Conservation (phyloP, 2,329 filamentous ascomycete genomes). For the Cryphonectria carpinicola region DNA sequence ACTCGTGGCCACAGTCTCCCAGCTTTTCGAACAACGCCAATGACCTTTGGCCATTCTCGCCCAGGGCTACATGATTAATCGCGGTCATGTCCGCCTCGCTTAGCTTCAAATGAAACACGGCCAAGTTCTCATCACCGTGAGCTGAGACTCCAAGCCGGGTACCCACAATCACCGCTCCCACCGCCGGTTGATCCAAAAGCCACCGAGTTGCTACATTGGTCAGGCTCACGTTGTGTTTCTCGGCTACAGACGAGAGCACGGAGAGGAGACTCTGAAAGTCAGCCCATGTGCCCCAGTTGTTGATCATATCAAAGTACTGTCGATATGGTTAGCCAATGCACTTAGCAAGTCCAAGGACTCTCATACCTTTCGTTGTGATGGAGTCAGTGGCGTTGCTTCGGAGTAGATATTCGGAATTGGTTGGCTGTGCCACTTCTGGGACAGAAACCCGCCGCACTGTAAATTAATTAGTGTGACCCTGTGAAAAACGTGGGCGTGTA, state of each 20-base stretch:
- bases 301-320: slow-evolving; percentile 39
- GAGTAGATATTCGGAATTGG: no score
- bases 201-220: slow-evolving; percentile 40
- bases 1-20: slow-evolving; percentile 41
- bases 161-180: slow-evolving; percentile 42
- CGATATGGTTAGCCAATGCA: not conserved
- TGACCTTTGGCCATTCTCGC: slow-evolving; percentile 27
- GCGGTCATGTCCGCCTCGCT: slow-evolving; percentile 33
- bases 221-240: slow-evolving; percentile 32
- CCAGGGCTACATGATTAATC: slow-evolving; percentile 34
- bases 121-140: slow-evolving; percentile 37
- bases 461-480: not conserved
- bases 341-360: no score
- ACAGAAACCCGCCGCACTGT: no score
- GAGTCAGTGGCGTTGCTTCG: no score
- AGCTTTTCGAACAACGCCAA: slow-evolving; percentile 32
- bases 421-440: no score
- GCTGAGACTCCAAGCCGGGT: slow-evolving; percentile 37
- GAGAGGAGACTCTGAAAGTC: slow-evolving; percentile 37
- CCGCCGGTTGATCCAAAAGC: slow-evolving; percentile 38
- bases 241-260: slow-evolving; percentile 31
- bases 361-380: no score
- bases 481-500: not conserved
- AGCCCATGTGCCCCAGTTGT: slow-evolving; percentile 37
- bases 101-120: slow-evolving; percentile 34